Base-by-base conservation (phyloP, 2,329 filamentous ascomycete species). In the Beauveria medogensis region DNA sequence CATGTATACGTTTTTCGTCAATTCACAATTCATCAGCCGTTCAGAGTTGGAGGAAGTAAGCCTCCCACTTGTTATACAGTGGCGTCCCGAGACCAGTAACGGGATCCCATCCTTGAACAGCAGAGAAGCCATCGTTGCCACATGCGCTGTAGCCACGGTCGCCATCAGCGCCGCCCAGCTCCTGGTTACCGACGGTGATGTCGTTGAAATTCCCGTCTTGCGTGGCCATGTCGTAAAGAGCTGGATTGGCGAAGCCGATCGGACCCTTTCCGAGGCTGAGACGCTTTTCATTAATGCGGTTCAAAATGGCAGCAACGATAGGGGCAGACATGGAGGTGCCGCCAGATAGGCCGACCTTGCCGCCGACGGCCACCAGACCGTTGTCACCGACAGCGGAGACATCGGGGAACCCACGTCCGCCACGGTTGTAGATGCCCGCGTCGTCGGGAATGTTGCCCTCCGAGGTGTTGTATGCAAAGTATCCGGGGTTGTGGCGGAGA, bases 361-460 rank as follows among this genome's bases (percentile, higher is more conserved):
- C 77, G 59, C 80, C 71, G 37, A 79, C 70, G 1, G 75, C 76
- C 7, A 79, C 70, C 34, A 75, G 71, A 63, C 74, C 78, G 56
- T 74, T 77, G 7, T 74, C 75, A 4, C 76, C 77, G 34, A 78
- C 76, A 18, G 74, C 76, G 5, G 70, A 66, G 18, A 79, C 72
- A 59, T 82, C 80, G 1, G 80, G 80, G 64, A 74, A 80, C 2
- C 74, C 61, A n/a, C 61, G 61, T 12, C 61, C 61, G 46, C 37
- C 56, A 16, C 79, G 28, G 67, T 81, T 79, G 73, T 77, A 81
- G 53, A 74, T 74, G 40, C 74, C 72, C 3, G 74, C 69, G 14
- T 71, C 72, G 63, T 79, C 78, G 5, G 73, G 69, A n/a, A 63
- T 54, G 16, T 51, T 40, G 14, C 61, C 61, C 12, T 63, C 51